Evolutionary conservation across 257 asterid species (phyloP).

Genomic region (Solanum sejunctum): DNA sequence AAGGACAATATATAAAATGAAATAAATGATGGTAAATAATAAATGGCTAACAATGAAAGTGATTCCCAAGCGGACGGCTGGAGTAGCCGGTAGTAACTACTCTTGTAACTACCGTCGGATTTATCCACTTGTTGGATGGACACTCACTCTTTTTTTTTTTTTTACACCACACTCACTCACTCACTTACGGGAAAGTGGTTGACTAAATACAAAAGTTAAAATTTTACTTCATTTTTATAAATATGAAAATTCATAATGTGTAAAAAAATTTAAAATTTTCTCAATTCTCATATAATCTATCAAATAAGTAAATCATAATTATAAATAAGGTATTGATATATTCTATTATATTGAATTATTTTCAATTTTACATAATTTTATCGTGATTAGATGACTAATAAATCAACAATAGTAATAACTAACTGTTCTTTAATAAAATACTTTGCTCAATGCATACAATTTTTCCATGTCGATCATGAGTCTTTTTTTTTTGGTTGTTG

Average conservation of each 20-base stretch:
- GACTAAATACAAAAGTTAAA: background rate
- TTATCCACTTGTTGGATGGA: background rate
- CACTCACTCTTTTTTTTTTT: background rate
- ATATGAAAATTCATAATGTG: background rate
- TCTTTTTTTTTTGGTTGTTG: background rate
- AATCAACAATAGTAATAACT: background rate
- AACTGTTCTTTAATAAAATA: background rate
- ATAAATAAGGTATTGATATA: background rate
- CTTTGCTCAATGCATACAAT: background rate
- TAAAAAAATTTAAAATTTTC: background rate
- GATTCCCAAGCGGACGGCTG: background rate
- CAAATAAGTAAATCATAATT: background rate
- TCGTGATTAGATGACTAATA: background rate
- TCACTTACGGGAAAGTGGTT: background rate
- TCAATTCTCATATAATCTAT: background rate
- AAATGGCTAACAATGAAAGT: background rate
- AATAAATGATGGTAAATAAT: background rate
- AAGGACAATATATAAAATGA: background rate
- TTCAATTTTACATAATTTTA: background rate
- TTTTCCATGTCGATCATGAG: background rate
- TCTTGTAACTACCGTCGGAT: background rate
- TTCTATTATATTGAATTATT: background rate
- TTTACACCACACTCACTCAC: background rate
- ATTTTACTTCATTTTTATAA: background rate
- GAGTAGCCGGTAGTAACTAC: background rate